Conservation (phyloP, 805 yeast species). For the Lipomyces kockii region DNA sequence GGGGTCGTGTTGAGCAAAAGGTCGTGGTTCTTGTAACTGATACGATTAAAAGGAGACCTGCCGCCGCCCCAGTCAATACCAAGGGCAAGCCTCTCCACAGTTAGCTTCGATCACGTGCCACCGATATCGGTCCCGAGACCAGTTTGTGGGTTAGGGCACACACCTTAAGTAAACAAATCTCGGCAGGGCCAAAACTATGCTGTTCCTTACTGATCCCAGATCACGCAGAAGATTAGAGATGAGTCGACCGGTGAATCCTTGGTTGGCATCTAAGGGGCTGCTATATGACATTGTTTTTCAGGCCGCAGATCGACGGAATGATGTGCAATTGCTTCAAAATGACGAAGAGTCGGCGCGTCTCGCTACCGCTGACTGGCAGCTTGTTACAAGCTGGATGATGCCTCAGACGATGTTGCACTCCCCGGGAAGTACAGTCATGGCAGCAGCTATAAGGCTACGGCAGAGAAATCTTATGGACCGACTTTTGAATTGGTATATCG, state of each 20-base stretch:
- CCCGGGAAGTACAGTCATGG: conserved; percentile 11
- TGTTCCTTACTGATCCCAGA: neutral
- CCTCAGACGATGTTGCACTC: conserved; percentile 31
- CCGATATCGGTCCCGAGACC: too few relatives aligned
- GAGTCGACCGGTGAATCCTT: conserved; percentile 4
- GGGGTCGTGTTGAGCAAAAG: neutral
- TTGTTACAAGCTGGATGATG: conserved; percentile 29
- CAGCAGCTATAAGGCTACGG: conserved; percentile 12
- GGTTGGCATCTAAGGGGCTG: conserved; percentile 6
- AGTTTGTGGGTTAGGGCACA: too few relatives aligned
- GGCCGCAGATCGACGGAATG: conserved; percentile 20
- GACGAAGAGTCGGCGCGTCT: conserved; percentile 7
- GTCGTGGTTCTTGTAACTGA: neutral
- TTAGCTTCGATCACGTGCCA: too few relatives aligned
- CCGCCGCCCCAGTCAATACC: neutral
- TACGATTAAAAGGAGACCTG: neutral
- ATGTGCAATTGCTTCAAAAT: conserved; percentile 7
- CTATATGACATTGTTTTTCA: conserved; percentile 27
- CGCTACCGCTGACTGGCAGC: conserved; percentile 24
- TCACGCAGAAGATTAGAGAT: neutral
- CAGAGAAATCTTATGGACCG: conserved; percentile 10
- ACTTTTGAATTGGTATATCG: conserved; percentile 34
- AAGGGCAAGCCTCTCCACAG: too few relatives aligned
- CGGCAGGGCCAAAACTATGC: neutral
- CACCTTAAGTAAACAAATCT: neutral